phyloP scores from a whole-genome alignment of 1,139 yeast genomes.

The Geotrichum phurueaensis region DNA sequence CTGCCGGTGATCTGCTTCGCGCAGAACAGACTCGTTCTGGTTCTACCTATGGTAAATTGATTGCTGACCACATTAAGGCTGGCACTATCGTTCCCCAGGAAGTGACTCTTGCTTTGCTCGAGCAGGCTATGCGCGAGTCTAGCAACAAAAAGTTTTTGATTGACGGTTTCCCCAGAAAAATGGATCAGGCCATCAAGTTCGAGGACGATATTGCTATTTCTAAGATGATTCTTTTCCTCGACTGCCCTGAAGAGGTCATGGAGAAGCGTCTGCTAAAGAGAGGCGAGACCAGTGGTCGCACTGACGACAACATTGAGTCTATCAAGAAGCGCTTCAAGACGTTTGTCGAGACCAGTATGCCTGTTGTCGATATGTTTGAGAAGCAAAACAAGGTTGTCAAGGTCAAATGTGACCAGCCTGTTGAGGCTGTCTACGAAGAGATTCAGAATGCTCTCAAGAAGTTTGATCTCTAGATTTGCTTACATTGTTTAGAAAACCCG shows the following conservation, averaged over 20 bases:
- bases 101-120: conserved; percentile 76
- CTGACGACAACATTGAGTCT: conserved; percentile 88
- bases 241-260: conserved; percentile 91
- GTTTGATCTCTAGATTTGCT: conserved; percentile 15
- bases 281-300: conserved; percentile 90
- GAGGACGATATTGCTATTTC: conserved; percentile 70
- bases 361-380: conserved; percentile 82
- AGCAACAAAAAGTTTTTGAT: conserved; percentile 59
- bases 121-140: conserved; percentile 66
- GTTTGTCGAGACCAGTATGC: conserved; percentile 86
- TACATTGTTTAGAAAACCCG: neutral
- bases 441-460: conserved; percentile 58
- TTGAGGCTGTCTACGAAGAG: conserved; percentile 65
- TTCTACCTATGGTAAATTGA: conserved; percentile 78
- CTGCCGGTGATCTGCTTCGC: conserved; percentile 92
- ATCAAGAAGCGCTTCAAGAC: conserved; percentile 84
- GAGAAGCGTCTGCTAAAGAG: conserved; percentile 76
- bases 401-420: conserved; percentile 71
- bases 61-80: conserved; percentile 75
- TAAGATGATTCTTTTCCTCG: conserved; percentile 79
- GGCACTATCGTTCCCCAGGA: conserved; percentile 97
- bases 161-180: conserved; percentile 96
- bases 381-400: conserved; percentile 70
- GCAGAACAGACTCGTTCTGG: conserved; percentile 84
- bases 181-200: conserved; percentile 94